Conservation (phyloP, 495 filamentous ascomycete species). For the Astrothelium subdiscretum region DNA sequence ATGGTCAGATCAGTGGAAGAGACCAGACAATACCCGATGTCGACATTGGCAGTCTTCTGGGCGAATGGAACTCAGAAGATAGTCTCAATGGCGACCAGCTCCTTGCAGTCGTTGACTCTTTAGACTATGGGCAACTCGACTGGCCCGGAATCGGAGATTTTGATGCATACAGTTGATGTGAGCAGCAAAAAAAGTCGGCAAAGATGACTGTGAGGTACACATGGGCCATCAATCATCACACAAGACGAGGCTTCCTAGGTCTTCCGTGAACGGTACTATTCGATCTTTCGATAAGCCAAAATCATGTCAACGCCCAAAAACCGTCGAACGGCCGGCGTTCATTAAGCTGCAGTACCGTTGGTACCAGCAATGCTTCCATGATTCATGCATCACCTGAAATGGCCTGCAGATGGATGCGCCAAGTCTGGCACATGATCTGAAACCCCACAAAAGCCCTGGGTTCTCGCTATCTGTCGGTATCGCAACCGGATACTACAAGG, state of each 20-base stretch:
- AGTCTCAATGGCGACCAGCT: slow-evolving; percentile 1
- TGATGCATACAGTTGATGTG: not conserved
- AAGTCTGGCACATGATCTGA: not conserved
- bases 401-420: not conserved
- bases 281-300: not conserved
- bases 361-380: not conserved
- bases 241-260: not conserved
- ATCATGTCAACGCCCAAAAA: not conserved
- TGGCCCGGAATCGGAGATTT: not conserved
- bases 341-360: not conserved
- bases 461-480: not conserved
- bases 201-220: not conserved
- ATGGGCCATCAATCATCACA: not conserved
- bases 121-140: not conserved
- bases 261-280: not conserved
- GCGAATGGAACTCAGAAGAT: slow-evolving; percentile 1
- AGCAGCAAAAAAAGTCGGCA: not conserved
- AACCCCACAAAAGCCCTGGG: not conserved
- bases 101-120: not conserved
- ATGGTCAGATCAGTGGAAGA: not conserved
- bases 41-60: not conserved
- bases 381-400: not conserved
- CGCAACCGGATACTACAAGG: not conserved
- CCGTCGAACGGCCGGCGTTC: not conserved
- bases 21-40: not conserved